Conservation (phyloP, 345 rosid species). For the Viola odorata region DNA sequence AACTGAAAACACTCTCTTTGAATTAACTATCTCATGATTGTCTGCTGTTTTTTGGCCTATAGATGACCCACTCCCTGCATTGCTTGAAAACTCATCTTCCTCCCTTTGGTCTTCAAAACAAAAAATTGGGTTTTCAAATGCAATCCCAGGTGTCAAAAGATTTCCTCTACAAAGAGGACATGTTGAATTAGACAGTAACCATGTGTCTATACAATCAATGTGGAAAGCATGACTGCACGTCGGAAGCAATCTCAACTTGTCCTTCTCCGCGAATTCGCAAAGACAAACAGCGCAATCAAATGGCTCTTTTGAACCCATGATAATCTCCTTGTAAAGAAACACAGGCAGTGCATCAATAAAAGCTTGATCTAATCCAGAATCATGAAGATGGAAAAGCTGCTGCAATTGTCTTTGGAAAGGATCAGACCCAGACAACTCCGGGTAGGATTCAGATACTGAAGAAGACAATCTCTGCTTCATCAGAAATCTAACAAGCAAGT, state of each 20-base stretch:
- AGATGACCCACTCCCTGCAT: slow-evolving; percentile 30
- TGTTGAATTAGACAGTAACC: slow-evolving; percentile 86
- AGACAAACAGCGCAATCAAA: slow-evolving; percentile 92
- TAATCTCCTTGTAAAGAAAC: slow-evolving; percentile 59
- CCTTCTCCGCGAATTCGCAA: slow-evolving; percentile 63
- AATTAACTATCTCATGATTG: slow-evolving; percentile 38
- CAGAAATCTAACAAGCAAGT: slow-evolving; percentile 52
- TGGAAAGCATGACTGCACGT: slow-evolving; percentile 86
- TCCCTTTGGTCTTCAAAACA: slow-evolving; percentile 45
- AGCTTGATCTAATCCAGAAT: slow-evolving; percentile 89
- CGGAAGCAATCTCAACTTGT: slow-evolving; percentile 76
- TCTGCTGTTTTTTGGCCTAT: slow-evolving; percentile 42
- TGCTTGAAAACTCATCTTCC: slow-evolving; percentile 35
- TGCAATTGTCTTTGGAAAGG: slow-evolving; percentile 75
- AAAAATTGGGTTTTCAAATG: slow-evolving; percentile 52
- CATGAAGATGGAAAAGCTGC: slow-evolving; percentile 87
- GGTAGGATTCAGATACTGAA: slow-evolving; percentile 45
- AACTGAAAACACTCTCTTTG: slow-evolving; percentile 71
- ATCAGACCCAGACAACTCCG: slow-evolving; percentile 56
- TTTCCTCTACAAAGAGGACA: slow-evolving; percentile 90
- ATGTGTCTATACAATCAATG: slow-evolving; percentile 82
- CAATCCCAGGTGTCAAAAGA: slow-evolving; percentile 46
- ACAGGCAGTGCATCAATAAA: slow-evolving; percentile 81
- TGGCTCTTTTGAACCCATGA: slow-evolving; percentile 61
- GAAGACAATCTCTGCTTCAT: slow-evolving; percentile 54